These are phyloP conservation scores for Zygoascus meyerae DNA, from an alignment of 1,139 yeast genomes.

Conservation along the genomic window DNA sequence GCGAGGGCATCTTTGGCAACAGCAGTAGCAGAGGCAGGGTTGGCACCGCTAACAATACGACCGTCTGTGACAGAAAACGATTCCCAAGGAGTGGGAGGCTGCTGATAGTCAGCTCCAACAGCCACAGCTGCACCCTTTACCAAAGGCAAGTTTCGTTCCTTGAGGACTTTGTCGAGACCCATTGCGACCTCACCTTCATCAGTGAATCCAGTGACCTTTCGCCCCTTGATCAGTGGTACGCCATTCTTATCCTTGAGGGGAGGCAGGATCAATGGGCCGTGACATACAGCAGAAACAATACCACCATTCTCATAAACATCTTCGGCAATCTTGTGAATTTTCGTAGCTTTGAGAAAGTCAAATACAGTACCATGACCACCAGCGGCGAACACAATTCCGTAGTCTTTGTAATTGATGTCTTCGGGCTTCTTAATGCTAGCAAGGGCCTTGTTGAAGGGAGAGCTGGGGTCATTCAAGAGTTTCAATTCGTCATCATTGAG, in stretches of 20 bases:
- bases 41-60: slow-evolving; percentile 53
- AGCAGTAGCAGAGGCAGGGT: slow-evolving; percentile 55
- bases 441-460: slow-evolving; percentile 38
- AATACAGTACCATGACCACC: slow-evolving; percentile 62
- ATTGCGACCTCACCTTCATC: slow-evolving; percentile 46
- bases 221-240: slow-evolving; percentile 45
- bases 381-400: slow-evolving; percentile 50
- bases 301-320: slow-evolving; percentile 48
- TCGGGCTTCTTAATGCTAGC: slow-evolving; percentile 25
- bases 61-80: slow-evolving; percentile 49
- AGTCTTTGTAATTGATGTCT: slow-evolving; percentile 39
- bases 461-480: slow-evolving; percentile 36
- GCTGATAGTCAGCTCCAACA: slow-evolving; percentile 41
- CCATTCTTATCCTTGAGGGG: slow-evolving; percentile 43
- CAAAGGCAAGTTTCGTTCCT: slow-evolving; percentile 31
- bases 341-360: slow-evolving; percentile 50
- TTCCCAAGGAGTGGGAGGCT: slow-evolving; percentile 46
- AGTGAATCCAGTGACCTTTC: slow-evolving; percentile 56
- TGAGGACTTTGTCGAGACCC: slow-evolving; percentile 37
- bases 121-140: slow-evolving; percentile 36
- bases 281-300: slow-evolving; percentile 59
- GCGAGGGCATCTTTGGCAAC: slow-evolving; percentile 39
- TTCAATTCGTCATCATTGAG: slow-evolving; percentile 42
- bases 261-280: slow-evolving; percentile 55
- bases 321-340: slow-evolving; percentile 43